phyloP scores from a whole-genome alignment of 2,329 filamentous ascomycete genomes.

The Pyrenophora teres region DNA sequence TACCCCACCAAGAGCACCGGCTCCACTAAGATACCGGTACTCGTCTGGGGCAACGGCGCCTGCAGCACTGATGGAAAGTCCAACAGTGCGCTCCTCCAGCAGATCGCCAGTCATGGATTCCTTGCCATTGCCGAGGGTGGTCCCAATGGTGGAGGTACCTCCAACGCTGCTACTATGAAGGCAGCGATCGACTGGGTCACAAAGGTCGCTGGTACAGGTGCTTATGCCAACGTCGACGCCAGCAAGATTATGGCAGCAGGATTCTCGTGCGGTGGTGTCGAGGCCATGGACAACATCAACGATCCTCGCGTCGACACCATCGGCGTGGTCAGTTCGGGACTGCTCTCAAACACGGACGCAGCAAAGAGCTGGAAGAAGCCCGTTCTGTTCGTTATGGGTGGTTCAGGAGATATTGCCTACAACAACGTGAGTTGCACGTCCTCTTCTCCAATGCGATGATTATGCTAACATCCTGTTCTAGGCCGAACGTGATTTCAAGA shows the following conservation, averaged over 20 bases:
- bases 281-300: slow-evolving; percentile 21
- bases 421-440: slow-evolving; percentile 17
- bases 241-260: slow-evolving; percentile 22
- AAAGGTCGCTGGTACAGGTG: slow-evolving; percentile 17
- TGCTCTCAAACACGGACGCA: slow-evolving; percentile 14
- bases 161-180: slow-evolving; percentile 16
- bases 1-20: slow-evolving; percentile 10
- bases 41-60: slow-evolving; percentile 34
- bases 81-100: slow-evolving; percentile 17
- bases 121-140: slow-evolving; percentile 24
- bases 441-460: neutral
- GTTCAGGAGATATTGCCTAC: slow-evolving; percentile 24
- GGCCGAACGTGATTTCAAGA: slow-evolving; percentile 26
- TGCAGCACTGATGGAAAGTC: slow-evolving; percentile 23
- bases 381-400: slow-evolving; percentile 22
- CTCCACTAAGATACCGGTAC: slow-evolving; percentile 21
- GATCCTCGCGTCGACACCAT: slow-evolving; percentile 19
- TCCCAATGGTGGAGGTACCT: slow-evolving; percentile 13
- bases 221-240: slow-evolving; percentile 26
- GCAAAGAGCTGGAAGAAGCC: slow-evolving; percentile 18
- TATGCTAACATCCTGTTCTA: neutral
- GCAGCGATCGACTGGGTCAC: slow-evolving; percentile 21
- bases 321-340: slow-evolving; percentile 23
- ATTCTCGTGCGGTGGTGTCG: slow-evolving; percentile 22
- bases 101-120: slow-evolving; percentile 19